phyloP scores from a whole-genome alignment of 75 land plant genomes.

The Chamaecyparis obtusa region DNA sequence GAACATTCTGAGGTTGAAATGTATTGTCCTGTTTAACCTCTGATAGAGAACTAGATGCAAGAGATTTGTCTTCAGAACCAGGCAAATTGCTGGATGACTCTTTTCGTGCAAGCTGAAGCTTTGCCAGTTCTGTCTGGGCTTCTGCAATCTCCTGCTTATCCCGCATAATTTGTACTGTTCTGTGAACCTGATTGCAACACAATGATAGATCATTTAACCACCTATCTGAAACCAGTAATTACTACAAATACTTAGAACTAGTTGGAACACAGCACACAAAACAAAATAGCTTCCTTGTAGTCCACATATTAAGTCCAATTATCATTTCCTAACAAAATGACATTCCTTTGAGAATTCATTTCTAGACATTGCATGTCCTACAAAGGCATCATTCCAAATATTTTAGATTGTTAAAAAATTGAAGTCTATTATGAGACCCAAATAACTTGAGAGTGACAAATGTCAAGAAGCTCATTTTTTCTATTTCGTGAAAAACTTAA shows the following conservation, averaged over 20 bases:
- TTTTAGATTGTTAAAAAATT: background rate
- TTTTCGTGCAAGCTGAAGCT: slow-evolving; percentile 60
- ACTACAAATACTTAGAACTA: background rate
- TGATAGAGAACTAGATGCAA: slow-evolving; percentile 4
- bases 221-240: background rate
- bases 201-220: background rate
- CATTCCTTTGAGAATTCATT: background rate
- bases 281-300: background rate
- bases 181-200: slow-evolving; percentile 50
- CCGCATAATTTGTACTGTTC: slow-evolving; percentile 75
- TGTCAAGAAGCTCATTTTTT: background rate
- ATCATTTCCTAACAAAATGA: background rate
- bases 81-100: slow-evolving; percentile 37
- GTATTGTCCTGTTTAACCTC: slow-evolving; percentile 3
- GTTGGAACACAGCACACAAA: background rate
- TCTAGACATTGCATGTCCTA: background rate
- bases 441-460: too few species aligned
- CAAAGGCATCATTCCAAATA: background rate
- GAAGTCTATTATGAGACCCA: too few species aligned
- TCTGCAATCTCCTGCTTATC: slow-evolving; percentile 87
- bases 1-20: slow-evolving; percentile 11
- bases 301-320: background rate
- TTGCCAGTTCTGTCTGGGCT: slow-evolving; percentile 68
- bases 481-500: background rate
- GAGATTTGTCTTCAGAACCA: slow-evolving; percentile 8